Evolutionary conservation across 345 rosid species (phyloP).

Genomic region (Anastatica hierochuntica): DNA sequence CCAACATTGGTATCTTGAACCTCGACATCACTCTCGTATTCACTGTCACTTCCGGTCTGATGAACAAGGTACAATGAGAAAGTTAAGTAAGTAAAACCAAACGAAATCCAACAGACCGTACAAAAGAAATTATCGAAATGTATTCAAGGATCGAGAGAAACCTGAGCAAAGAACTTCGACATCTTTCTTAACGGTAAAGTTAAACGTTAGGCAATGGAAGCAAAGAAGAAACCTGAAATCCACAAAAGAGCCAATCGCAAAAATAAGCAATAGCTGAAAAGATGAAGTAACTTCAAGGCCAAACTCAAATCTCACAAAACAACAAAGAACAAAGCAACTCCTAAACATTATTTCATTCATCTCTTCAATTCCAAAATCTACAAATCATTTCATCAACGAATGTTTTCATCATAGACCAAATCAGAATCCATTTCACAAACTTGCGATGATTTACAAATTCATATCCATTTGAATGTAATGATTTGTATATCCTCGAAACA

Average conservation of each 20-base stretch:
- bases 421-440: too few species aligned
- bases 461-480: too few species aligned
- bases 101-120: not conserved
- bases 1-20: slow-evolving; percentile 27
- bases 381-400: not conserved
- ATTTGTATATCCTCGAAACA: too few species aligned
- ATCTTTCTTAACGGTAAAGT: slow-evolving; percentile 19
- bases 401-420: too few species aligned
- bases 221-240: slow-evolving; percentile 1
- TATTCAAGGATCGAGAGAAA: slow-evolving; percentile 18
- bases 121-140: not conserved
- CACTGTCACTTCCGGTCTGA: slow-evolving; percentile 66
- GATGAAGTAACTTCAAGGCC: not conserved
- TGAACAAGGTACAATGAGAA: not conserved
- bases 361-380: not conserved
- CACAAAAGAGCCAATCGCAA: not conserved
- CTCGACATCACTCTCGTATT: slow-evolving; percentile 43
- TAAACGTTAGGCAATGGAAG: slow-evolving; percentile 1
- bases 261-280: not conserved
- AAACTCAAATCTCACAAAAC: not conserved
- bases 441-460: too few species aligned
- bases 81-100: slow-evolving; percentile 4
- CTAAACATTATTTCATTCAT: not conserved
- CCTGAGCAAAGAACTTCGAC: slow-evolving; percentile 74
- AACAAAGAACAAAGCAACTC: not conserved